Percentiles rank a stretch among this genome's conserved stretches.
These are phyloP conservation scores for Populus hybrid DNA, from an alignment of 441 rosid genomes.

Conservation along the genomic window DNA sequence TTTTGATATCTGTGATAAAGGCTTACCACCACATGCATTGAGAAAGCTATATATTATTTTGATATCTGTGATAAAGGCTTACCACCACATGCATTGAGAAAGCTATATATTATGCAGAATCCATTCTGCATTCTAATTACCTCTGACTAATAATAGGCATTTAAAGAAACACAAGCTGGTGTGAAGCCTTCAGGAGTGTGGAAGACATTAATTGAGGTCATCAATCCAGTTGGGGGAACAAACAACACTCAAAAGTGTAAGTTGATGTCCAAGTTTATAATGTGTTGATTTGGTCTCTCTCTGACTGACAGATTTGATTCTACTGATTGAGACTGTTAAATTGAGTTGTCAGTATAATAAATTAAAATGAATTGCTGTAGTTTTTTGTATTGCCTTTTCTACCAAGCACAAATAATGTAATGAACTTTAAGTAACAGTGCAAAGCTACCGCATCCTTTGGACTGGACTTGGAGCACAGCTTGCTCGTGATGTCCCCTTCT, in stretches of 20 bases:
- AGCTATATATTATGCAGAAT: neutral
- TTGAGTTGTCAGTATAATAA: neutral
- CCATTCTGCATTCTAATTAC: neutral
- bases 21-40: neutral
- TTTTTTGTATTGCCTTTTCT: neutral
- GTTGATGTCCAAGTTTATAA: slow-evolving; percentile 16
- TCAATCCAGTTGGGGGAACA: slow-evolving; percentile 52
- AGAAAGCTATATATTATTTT: neutral
- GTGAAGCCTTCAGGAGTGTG: slow-evolving; percentile 79
- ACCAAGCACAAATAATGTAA: neutral
- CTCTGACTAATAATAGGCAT: slow-evolving; percentile 47
- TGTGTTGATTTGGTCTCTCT: neutral
- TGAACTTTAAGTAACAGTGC: slow-evolving; percentile 37
- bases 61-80: neutral
- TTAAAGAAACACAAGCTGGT: slow-evolving; percentile 50
- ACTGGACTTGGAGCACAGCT: slow-evolving; percentile 98
- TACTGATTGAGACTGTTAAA: neutral
- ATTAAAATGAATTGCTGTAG: neutral
- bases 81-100: neutral
- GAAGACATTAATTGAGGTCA: slow-evolving; percentile 62
- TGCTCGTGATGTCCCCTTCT: slow-evolving; percentile 97
- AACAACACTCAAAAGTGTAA: slow-evolving; percentile 56
- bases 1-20: neutral
- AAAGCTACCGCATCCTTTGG: slow-evolving; percentile 76
- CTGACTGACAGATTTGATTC: neutral